Evolutionary conservation across 2,329 filamentous ascomycete genomes (phyloP).

Genomic region (Penicillium hordei): DNA sequence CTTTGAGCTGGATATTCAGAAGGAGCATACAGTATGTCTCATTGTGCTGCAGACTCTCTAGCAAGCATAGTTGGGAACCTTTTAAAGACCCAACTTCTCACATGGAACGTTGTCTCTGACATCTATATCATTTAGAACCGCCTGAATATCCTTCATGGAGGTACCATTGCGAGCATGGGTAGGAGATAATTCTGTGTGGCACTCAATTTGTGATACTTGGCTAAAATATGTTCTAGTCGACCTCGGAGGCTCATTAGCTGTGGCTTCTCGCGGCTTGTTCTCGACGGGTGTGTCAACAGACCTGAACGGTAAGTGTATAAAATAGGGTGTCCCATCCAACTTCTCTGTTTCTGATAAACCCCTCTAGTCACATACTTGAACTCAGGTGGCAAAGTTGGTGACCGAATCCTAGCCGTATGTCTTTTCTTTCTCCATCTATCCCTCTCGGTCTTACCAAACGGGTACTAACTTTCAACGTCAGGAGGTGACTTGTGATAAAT

Average conservation of each 20-base stretch:
- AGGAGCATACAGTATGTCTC: conserved; percentile 60
- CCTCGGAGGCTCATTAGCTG: conserved; percentile 64
- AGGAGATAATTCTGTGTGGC: conserved; percentile 14
- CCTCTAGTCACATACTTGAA: conserved; percentile 61
- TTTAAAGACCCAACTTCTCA: neutral
- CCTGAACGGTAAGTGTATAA: conserved; percentile 51
- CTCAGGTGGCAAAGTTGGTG: conserved; percentile 63
- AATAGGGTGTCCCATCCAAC: neutral
- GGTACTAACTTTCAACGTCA: conserved; percentile 25
- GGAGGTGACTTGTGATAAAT: conserved; percentile 66
- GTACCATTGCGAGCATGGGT: conserved; percentile 64
- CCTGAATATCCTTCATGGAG: conserved; percentile 65
- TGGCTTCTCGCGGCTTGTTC: conserved; percentile 64
- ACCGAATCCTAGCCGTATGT: conserved; percentile 55
- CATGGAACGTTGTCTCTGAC: neutral
- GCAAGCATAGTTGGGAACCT: neutral
- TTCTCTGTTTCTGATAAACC: neutral
- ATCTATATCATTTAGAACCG: conserved; percentile 53
- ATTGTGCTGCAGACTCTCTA: no score
- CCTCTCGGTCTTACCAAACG: neutral
- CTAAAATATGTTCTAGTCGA: conserved; percentile 49
- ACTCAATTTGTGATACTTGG: neutral
- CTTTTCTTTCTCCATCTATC: neutral
- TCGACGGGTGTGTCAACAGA: conserved; percentile 68
- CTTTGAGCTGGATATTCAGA: conserved; percentile 64